These are phyloP conservation scores for Heliosperma pusillum DNA, from an alignment of 148 eudicot genomes.

Conservation along the genomic window DNA sequence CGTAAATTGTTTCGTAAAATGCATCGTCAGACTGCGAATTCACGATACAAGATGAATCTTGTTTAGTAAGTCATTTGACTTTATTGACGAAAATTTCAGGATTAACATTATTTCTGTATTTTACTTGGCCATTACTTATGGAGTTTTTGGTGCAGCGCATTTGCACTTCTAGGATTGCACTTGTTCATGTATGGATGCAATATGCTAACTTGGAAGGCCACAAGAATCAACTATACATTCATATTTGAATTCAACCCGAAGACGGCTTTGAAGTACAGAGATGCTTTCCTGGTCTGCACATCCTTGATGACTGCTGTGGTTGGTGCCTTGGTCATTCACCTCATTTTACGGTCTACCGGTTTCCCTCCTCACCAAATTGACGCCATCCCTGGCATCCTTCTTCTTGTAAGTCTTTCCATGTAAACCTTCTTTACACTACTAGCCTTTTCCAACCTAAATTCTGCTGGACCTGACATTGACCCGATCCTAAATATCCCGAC, in stretches of 20 bases:
- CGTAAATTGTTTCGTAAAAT: no score
- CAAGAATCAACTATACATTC: slow-evolving; percentile 82
- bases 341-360: slow-evolving; percentile 59
- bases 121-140: neutral
- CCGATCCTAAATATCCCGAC: no score
- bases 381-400: slow-evolving; percentile 69
- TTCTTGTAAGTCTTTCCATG: slow-evolving; percentile 52
- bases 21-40: no score
- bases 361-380: slow-evolving; percentile 57
- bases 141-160: slow-evolving; percentile 54
- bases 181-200: slow-evolving; percentile 94
- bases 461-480: no score
- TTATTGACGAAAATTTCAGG: neutral
- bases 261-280: slow-evolving; percentile 77
- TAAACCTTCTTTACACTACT: neutral
- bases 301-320: slow-evolving; percentile 81
- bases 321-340: slow-evolving; percentile 81
- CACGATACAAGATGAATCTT: no score
- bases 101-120: neutral
- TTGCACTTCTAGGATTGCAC: slow-evolving; percentile 89
- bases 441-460: neutral
- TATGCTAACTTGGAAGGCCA: slow-evolving; percentile 79
- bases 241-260: slow-evolving; percentile 75
- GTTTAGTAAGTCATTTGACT: no score
- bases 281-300: slow-evolving; percentile 81